These are phyloP conservation scores for Cryptococcus sp. DNA, from an alignment of 1,284 basidiomycete genomes.

Conservation along the genomic window DNA sequence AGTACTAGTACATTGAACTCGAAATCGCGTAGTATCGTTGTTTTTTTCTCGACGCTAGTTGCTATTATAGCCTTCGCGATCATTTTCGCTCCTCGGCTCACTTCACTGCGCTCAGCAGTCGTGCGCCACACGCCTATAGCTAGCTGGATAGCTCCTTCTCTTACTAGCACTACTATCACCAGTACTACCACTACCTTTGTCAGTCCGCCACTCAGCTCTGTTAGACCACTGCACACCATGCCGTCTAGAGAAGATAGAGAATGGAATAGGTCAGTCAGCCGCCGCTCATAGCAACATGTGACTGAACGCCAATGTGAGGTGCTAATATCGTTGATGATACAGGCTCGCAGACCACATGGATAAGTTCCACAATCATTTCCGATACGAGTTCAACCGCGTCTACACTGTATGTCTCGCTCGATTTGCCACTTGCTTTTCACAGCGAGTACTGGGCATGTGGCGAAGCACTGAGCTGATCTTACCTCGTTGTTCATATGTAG, in stretches of 20 bases:
- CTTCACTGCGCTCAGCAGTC: not conserved
- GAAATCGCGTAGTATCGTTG: too few relatives aligned
- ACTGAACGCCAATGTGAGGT: not conserved
- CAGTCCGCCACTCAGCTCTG: too few relatives aligned
- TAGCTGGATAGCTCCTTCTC: not conserved
- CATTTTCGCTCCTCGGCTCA: constrained; percentile 1
- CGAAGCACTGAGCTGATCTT: not conserved
- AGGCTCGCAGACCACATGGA: constrained; percentile 49
- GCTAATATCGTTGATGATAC: not conserved
- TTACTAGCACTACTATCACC: not conserved
- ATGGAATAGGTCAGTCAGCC: constrained; percentile 29
- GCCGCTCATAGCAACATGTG: not conserved
- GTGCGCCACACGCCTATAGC: not conserved
- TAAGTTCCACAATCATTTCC: constrained; percentile 45
- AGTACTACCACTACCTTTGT: not conserved
- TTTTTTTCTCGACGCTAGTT: too few relatives aligned
- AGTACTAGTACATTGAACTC: too few relatives aligned
- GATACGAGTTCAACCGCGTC: constrained; percentile 43
- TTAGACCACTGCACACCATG: constrained; percentile 6
- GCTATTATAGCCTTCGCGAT: not conserved
- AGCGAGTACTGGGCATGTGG: too few relatives aligned
- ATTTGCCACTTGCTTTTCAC: not conserved
- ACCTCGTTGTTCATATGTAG: constrained; percentile 32
- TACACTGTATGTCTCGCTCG: constrained; percentile 36
- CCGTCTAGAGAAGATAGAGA: constrained; percentile 27